Percentiles rank a stretch among this genome's conserved stretches.
Conservation (phyloP, 1,139 yeast genomes). For the Geotrichum citri-aurantii region DNA sequence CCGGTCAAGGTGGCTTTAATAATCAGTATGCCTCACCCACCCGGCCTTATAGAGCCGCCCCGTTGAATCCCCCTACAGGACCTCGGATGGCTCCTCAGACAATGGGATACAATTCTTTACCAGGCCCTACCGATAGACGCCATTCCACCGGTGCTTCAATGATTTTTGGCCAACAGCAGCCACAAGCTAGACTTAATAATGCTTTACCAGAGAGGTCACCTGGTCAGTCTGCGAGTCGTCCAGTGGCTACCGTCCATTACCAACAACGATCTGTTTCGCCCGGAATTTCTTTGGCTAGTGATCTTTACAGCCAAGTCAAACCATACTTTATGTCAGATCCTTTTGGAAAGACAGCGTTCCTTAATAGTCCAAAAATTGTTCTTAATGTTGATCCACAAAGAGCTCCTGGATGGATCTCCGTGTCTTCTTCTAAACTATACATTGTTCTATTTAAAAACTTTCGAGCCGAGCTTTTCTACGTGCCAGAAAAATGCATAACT, state of each 20-base stretch:
- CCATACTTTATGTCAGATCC: neutral
- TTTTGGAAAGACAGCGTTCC: neutral
- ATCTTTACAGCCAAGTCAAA: neutral
- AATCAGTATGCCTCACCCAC: neutral
- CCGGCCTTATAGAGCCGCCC: neutral
- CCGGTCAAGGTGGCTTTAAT: neutral
- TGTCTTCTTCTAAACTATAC: constrained; percentile 37
- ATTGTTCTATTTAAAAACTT: constrained; percentile 84
- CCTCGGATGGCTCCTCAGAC: neutral
- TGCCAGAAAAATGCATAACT: constrained; percentile 48
- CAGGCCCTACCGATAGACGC: neutral
- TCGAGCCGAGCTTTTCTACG: constrained; percentile 73
- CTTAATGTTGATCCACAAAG: neutral
- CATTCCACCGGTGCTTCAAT: neutral
- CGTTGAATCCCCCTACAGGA: neutral
- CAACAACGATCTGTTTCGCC: neutral
- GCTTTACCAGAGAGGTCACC: neutral
- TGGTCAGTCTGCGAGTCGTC: neutral
- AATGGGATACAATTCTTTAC: neutral
- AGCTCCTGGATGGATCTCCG: neutral
- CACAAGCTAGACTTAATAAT: neutral
- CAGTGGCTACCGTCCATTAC: neutral
- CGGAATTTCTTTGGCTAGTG: neutral
- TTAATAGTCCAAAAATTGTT: neutral
- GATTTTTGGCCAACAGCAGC: neutral